These are phyloP conservation scores for Fistulina hepatica DNA, from an alignment of 1,284 basidiomycete genomes.

Conservation along the genomic window DNA sequence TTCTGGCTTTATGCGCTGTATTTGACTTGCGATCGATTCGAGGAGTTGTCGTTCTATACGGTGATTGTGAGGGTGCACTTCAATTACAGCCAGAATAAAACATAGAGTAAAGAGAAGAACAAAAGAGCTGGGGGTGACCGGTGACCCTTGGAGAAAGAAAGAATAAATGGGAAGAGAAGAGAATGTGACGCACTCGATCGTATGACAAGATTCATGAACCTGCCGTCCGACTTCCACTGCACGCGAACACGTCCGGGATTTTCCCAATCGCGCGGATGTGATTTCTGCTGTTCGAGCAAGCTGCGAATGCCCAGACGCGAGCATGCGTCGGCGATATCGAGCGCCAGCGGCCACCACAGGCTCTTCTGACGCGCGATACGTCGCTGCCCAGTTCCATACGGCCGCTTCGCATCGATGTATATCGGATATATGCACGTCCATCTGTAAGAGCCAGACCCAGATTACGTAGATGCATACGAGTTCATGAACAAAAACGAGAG, in stretches of 20 bases:
- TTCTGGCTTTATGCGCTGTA: conserved; percentile 66
- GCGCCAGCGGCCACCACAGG: conserved; percentile 91
- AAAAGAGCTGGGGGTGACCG: no score
- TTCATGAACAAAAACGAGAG: conserved; percentile 8
- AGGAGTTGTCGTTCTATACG: conserved; percentile 72
- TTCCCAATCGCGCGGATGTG: conserved; percentile 93
- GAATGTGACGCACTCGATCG: conserved; percentile 76
- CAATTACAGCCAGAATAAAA: conserved; percentile 3
- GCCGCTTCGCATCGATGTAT: conserved; percentile 92
- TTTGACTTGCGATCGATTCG: conserved; percentile 63
- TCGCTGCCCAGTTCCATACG: conserved; percentile 73
- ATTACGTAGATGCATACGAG: no score
- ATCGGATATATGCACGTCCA: conserved; percentile 96
- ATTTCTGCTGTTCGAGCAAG: conserved; percentile 81
- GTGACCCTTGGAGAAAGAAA: neutral
- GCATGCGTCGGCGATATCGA: conserved; percentile 83
- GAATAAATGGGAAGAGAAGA: neutral
- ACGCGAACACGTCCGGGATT: conserved; percentile 91
- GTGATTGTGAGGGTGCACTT: neutral
- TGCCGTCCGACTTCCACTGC: conserved; percentile 76
- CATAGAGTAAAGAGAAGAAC: conserved; percentile 5
- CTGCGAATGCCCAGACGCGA: conserved; percentile 66
- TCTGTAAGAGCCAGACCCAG: no score
- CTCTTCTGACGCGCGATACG: conserved; percentile 71
- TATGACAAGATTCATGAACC: conserved; percentile 59